Conservation (phyloP, 768 basidiomycete species). For the Cystobasidium ongulense region DNA sequence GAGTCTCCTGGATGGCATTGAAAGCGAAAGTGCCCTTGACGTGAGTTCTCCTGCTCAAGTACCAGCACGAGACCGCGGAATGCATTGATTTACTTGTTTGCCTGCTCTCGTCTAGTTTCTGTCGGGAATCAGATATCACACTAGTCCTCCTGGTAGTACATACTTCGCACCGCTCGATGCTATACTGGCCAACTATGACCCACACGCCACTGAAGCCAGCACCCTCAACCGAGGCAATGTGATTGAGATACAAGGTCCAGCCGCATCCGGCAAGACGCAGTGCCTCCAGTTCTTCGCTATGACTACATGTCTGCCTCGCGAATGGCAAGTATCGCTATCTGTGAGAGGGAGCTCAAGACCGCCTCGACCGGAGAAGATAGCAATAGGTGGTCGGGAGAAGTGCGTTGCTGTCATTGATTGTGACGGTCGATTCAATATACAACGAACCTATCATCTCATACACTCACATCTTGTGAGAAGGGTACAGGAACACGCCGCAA, state of each 20-base stretch:
- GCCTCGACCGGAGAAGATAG: constrained; percentile 33
- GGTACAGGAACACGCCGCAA: constrained; percentile 25
- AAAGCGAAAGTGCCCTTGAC: background rate
- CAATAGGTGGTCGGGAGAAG: constrained; percentile 58
- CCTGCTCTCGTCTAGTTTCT: constrained; percentile 26
- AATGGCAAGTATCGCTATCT: constrained; percentile 20
- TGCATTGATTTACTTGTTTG: background rate
- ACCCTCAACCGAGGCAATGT: constrained; percentile 56
- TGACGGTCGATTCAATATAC: constrained; percentile 58
- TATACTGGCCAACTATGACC: constrained; percentile 31
- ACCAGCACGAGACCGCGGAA: background rate
- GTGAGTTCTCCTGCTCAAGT: background rate
- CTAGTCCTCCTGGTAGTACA: constrained; percentile 35
- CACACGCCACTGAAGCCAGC: background rate
- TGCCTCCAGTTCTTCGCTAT: constrained; percentile 61
- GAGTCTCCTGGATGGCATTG: background rate
- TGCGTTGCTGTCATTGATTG: constrained; percentile 63
- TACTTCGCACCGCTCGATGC: constrained; percentile 39
- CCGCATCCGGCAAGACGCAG: constrained; percentile 69
- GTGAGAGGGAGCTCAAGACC: constrained; percentile 26
- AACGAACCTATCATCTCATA: constrained; percentile 53
- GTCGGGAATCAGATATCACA: constrained; percentile 8
- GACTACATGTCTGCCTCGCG: constrained; percentile 54
- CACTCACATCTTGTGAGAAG: constrained; percentile 48
- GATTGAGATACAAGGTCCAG: constrained; percentile 66